Base-by-base conservation (phyloP, 2,329 filamentous ascomycete genomes). In the Bipolaris sorokiniana region DNA sequence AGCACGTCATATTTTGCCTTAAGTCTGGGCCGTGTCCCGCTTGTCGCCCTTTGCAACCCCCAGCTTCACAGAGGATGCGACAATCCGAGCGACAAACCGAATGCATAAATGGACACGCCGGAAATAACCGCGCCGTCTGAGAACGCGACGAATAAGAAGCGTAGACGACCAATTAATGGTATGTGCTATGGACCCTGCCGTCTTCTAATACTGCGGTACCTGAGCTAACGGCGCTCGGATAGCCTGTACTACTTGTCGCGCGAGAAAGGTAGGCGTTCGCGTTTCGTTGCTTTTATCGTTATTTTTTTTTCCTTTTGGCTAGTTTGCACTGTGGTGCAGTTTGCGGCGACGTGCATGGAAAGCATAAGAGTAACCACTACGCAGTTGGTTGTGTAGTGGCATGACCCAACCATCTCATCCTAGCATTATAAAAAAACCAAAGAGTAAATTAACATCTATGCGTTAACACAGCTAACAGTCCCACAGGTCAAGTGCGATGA, bases 401-500 rank as follows among this genome's bases (percentile, higher is more conserved):
- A 22, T 10, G 34, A 40, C 11, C 45, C 26, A 33, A 41, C 13
- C 23, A 54, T 34, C 18, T 38, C 33, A 40, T 26, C 54, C n/a
- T 20, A 36, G 15, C 15, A 31, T 28, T 9, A 48, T 41, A 38
- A 20, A 23, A 11, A 36, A 45, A 18, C 10, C 40, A 46, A 46
- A 46, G 22, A 16, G 7, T 42, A 22, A n/a, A 33, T 22, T 16
- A 22, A 31, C n/a, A 42, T 41, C 5, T 45, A 45, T 22, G 22
- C 33, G 20, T 28, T 3, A 28, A 48, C 20, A 31, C 26, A 37
- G 28, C 57, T 66, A 42, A 66, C 55, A 31, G 7, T 10, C 16
- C 31, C 22, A 41, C 20, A 72, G 69, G 70, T 73, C 31, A 73
- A 73, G 52, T 73, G 70, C 53, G 70, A 73, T 54, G 70, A 72